These are phyloP conservation scores for Fusarium xylarioides DNA, from an alignment of 2,329 filamentous ascomycete species.

Conservation along the genomic window DNA sequence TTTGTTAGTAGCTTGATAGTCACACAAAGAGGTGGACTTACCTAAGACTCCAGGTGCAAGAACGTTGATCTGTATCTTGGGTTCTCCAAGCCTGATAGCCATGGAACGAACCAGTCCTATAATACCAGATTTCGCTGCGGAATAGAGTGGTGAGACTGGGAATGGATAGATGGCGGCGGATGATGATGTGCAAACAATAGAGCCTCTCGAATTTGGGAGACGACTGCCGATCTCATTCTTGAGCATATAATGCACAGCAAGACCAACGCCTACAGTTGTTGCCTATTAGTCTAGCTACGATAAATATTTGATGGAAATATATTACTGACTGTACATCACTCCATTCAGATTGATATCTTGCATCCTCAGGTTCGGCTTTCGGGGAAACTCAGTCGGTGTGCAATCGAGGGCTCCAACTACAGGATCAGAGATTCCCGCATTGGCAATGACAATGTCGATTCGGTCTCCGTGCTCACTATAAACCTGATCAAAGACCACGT, in stretches of 20 bases:
- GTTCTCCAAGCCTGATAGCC: background rate
- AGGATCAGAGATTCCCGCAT: background rate
- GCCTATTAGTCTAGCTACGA: background rate
- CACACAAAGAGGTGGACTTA: background rate
- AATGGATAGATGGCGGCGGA: background rate
- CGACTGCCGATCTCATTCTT: background rate
- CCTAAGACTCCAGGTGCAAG: background rate
- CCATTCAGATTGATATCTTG: background rate
- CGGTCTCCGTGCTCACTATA: background rate
- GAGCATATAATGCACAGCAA: background rate
- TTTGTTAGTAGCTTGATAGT: background rate
- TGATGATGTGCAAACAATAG: background rate
- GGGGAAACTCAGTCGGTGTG: background rate
- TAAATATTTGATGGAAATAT: too few species aligned
- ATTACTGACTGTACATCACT: background rate
- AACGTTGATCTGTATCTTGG: background rate
- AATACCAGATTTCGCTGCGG: fast-evolving
- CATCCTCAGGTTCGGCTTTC: background rate
- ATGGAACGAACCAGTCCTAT: background rate
- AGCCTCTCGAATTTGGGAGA: background rate
- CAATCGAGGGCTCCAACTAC: background rate
- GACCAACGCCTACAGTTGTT: background rate
- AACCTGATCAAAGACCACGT: background rate
- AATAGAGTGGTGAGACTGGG: background rate
- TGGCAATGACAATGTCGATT: background rate